phyloP scores from a whole-genome alignment of 192 early-diverging fungal species.

The Mortierella alpina region DNA sequence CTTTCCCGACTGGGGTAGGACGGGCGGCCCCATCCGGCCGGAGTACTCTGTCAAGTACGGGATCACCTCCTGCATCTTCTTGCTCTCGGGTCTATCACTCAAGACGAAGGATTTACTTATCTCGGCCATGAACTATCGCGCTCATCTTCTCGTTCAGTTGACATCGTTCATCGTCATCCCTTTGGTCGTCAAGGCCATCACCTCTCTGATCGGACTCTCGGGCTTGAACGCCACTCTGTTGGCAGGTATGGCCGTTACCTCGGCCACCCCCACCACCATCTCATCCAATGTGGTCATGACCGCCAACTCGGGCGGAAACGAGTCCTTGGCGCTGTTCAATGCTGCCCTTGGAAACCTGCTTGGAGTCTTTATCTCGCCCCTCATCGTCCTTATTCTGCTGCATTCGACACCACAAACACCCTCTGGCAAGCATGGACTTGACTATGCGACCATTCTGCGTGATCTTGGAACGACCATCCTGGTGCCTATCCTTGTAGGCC shows the following conservation, averaged over 20 bases:
- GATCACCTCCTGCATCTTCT: conserved; percentile 70
- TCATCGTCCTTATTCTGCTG: conserved; percentile 40
- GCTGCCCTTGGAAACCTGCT: conserved; percentile 78
- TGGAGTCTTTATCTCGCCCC: conserved; percentile 55
- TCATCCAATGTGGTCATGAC: conserved; percentile 86
- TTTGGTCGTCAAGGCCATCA: conserved; percentile 67
- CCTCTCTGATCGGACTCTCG: conserved; percentile 60
- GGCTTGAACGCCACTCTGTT: conserved; percentile 65
- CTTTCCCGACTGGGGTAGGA: conserved; percentile 69
- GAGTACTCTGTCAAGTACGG: conserved; percentile 79
- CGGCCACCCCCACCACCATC: conserved; percentile 76
- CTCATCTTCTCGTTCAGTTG: conserved; percentile 71
- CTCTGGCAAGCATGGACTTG: conserved; percentile 45
- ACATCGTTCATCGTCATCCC: conserved; percentile 71
- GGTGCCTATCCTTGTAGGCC: conserved; percentile 70
- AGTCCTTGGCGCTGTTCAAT: conserved; percentile 73
- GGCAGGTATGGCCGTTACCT: conserved; percentile 73
- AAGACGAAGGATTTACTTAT: conserved; percentile 66
- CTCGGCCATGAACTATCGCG: conserved; percentile 64
- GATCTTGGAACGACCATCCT: conserved; percentile 72
- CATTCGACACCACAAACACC: conserved; percentile 22
- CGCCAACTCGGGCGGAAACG: conserved; percentile 72
- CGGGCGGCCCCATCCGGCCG: conserved; percentile 58
- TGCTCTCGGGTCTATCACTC: conserved; percentile 71
- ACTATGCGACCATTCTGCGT: conserved; percentile 63